phyloP scores from a whole-genome alignment of 306 rosid species.

The Lupinus albus region DNA sequence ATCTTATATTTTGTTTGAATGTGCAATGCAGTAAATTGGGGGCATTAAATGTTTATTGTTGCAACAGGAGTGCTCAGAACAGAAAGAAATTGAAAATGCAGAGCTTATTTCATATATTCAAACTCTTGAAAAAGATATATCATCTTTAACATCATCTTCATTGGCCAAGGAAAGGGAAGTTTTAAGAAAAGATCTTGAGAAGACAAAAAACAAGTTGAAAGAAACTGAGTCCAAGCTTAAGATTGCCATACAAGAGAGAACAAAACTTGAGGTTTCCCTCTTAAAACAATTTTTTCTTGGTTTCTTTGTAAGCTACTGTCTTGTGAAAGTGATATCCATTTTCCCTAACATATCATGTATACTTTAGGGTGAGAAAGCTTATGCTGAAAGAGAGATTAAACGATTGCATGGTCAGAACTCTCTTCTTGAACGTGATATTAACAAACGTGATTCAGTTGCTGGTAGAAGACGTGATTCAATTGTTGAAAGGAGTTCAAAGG shows the following conservation, averaged over 20 bases:
- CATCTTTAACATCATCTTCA: conserved; percentile 63
- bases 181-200: conserved; percentile 80
- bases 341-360: conserved; percentile 38
- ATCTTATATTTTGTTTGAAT: conserved; percentile 25
- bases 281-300: conserved; percentile 15
- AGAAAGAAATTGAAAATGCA: conserved; percentile 59
- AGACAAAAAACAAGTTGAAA: conserved; percentile 68
- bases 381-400: conserved; percentile 76
- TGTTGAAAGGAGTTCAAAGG: conserved; percentile 63
- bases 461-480: conserved; percentile 74
- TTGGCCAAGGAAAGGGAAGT: conserved; percentile 75
- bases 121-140: conserved; percentile 68
- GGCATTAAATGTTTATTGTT: conserved; percentile 30
- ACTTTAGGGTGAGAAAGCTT: conserved; percentile 75
- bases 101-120: conserved; percentile 65
- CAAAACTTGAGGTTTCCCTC: conserved; percentile 77
- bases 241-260: conserved; percentile 81
- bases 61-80: conserved; percentile 61
- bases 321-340: conserved; percentile 29
- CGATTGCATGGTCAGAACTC: conserved; percentile 75
- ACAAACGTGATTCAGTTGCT: conserved; percentile 72
- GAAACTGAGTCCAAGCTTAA: conserved; percentile 83
- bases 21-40: conserved; percentile 12
- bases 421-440: conserved; percentile 82
- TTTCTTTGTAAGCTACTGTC: conserved; percentile 32